Evolutionary conservation across 2,329 filamentous ascomycete genomes (phyloP).

Genomic region (Hortaea sp.): DNA sequence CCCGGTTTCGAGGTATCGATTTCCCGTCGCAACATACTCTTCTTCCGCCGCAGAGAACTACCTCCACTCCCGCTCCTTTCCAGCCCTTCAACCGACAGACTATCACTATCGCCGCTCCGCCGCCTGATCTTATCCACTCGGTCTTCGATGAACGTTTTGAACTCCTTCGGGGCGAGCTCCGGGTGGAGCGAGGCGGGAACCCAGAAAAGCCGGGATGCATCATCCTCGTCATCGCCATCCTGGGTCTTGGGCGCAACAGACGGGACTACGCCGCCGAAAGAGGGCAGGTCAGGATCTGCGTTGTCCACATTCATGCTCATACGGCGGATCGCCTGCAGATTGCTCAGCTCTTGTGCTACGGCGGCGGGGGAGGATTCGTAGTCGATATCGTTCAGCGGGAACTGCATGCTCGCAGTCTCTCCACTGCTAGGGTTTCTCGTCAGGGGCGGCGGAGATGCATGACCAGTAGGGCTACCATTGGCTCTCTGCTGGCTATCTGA

Average conservation of each 20-base stretch:
- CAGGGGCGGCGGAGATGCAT: conserved; percentile 31
- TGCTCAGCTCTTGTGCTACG: conserved; percentile 85
- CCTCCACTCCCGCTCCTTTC: conserved; percentile 46
- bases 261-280: conserved; percentile 52
- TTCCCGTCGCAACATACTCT: conserved; percentile 89
- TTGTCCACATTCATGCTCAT: conserved; percentile 87
- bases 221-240: conserved; percentile 71
- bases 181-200: conserved; percentile 90
- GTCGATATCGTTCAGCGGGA: conserved; percentile 72
- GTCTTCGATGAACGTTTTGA: conserved; percentile 92
- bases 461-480: conserved; percentile 10
- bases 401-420: conserved; percentile 31
- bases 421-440: conserved; percentile 21
- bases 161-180: conserved; percentile 88
- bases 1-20: conserved; percentile 62
- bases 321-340: conserved; percentile 76
- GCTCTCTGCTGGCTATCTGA: conserved; percentile 13
- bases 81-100: conserved; percentile 49
- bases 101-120: conserved; percentile 59
- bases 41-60: conserved; percentile 68
- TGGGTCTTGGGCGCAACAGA: conserved; percentile 57
- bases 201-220: conserved; percentile 85
- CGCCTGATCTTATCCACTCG: conserved; percentile 82
- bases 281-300: conserved; percentile 64
- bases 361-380: conserved; percentile 85